Percentiles rank a stretch among this genome's conserved stretches.
phyloP scores from a whole-genome alignment of 352 stramenopile genomes.

The Blastocystis sp. region DNA sequence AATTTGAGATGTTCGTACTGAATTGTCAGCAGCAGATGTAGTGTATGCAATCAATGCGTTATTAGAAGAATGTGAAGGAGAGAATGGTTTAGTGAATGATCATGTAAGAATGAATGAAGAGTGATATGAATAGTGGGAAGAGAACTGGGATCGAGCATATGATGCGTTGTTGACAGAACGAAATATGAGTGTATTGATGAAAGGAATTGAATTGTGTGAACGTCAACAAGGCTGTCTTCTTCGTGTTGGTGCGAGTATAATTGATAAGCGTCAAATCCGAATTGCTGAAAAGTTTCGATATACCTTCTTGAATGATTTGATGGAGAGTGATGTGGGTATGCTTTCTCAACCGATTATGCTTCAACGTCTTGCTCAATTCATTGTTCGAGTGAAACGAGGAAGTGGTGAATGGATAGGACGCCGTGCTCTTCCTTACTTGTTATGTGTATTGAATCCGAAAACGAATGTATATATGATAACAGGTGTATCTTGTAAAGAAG shows the following conservation, averaged over 20 bases:
- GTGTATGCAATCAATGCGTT: slow-evolving; percentile 6
- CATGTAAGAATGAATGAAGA: background rate
- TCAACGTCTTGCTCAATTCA: slow-evolving; percentile 32
- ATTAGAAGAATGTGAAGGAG: background rate
- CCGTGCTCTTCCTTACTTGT: background rate
- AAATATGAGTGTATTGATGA: slow-evolving; percentile 3
- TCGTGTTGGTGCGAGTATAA: slow-evolving; percentile 32
- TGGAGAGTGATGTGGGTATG: slow-evolving; percentile 16
- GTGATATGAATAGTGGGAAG: slow-evolving; percentile 36
- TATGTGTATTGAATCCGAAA: slow-evolving; percentile 40
- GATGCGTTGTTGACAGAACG: slow-evolving; percentile 42
- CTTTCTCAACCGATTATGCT: slow-evolving; percentile 50
- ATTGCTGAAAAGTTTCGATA: slow-evolving; percentile 45
- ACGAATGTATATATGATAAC: slow-evolving; percentile 21
- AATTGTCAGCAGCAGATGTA: slow-evolving; percentile 32
- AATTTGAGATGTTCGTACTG: background rate
- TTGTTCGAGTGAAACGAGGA: slow-evolving; percentile 30
- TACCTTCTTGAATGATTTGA: slow-evolving; percentile 25
- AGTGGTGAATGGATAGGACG: slow-evolving; percentile 1
- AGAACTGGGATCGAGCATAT: slow-evolving; percentile 49
- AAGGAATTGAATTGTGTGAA: slow-evolving; percentile 14
- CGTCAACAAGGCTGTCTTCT: slow-evolving; percentile 11
- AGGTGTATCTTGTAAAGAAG: slow-evolving; percentile 1
- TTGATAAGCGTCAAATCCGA: slow-evolving; percentile 23
- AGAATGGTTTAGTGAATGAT: slow-evolving; percentile 17